phyloP scores from a whole-genome alignment of 2,329 filamentous ascomycete species.

The Colletotrichum coccodes region DNA sequence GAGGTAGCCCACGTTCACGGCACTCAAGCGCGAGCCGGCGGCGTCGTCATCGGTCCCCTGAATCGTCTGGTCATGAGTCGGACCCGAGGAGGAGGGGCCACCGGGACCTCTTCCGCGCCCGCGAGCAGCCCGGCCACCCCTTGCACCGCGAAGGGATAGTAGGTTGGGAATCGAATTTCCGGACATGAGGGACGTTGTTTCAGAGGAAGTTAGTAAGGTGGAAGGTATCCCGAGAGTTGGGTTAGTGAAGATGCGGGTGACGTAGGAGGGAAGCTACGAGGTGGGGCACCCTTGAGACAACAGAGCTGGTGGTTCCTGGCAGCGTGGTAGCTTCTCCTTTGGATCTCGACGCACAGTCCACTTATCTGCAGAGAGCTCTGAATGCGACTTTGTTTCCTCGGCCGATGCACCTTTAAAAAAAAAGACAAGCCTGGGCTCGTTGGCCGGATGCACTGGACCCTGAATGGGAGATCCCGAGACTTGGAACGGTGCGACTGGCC shows the following conservation, averaged over 20 bases:
- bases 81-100: slow-evolving; percentile 40
- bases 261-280: slow-evolving; percentile 10
- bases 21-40: slow-evolving; percentile 87
- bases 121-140: slow-evolving; percentile 53
- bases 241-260: slow-evolving; percentile 3
- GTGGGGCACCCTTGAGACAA: slow-evolving; percentile 9
- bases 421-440: too few relatives aligned
- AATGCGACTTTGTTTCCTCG: background rate
- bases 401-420: background rate
- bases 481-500: background rate
- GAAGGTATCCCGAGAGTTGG: background rate
- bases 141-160: slow-evolving; percentile 60
- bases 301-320: background rate
- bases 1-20: slow-evolving; percentile 86
- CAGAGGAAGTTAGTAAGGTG: background rate
- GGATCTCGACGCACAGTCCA: slow-evolving; percentile 13
- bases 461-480: background rate
- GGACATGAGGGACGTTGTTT: slow-evolving; percentile 63
- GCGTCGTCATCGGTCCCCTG: slow-evolving; percentile 94
- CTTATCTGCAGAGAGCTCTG: background rate
- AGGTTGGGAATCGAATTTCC: slow-evolving; percentile 84
- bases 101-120: slow-evolving; percentile 44
- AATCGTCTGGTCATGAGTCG: slow-evolving; percentile 76
- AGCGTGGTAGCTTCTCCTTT: background rate
- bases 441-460: background rate